Conservation (phyloP, 2,329 filamentous ascomycete species). For the Epicoccum sorghinum region DNA sequence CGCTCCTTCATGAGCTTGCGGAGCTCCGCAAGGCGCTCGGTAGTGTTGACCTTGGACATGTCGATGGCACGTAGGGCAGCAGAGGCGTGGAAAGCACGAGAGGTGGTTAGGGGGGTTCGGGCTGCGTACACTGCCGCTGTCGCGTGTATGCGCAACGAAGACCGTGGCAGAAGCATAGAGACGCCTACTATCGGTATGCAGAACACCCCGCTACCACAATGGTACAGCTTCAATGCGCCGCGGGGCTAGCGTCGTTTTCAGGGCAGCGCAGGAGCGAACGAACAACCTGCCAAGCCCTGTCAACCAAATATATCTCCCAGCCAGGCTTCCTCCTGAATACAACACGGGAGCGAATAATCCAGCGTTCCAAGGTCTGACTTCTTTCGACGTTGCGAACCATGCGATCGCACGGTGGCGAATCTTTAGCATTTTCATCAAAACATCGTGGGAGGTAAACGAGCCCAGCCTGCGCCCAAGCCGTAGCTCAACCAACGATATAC, state of each 20-base stretch:
- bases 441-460: conserved; percentile 17
- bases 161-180: conserved; percentile 41
- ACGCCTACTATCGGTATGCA: conserved; percentile 31
- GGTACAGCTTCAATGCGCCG: conserved; percentile 19
- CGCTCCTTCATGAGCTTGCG: conserved; percentile 85
- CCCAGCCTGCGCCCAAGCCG: conserved; percentile 5
- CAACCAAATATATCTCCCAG: neutral
- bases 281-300: conserved; percentile 9
- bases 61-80: conserved; percentile 49
- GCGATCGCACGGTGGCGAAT: conserved; percentile 13
- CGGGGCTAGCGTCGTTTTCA: conserved; percentile 14
- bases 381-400: conserved; percentile 8
- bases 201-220: conserved; percentile 25
- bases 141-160: conserved; percentile 38
- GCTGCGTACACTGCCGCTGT: conserved; percentile 35
- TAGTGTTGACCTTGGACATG: conserved; percentile 83
- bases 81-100: conserved; percentile 41
- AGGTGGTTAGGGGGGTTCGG: conserved; percentile 17
- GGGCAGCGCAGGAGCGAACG: conserved; percentile 3
- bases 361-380: neutral
- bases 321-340: conserved; percentile 4
- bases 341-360: conserved; percentile 4
- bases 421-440: conserved; percentile 10
- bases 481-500: conserved; percentile 6
- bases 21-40: conserved; percentile 74